Evolutionary conservation across 179 eudicot genomes (phyloP), one percentile per base, ranked within the genome.

Genomic region (Spergularia azorica): DNA sequence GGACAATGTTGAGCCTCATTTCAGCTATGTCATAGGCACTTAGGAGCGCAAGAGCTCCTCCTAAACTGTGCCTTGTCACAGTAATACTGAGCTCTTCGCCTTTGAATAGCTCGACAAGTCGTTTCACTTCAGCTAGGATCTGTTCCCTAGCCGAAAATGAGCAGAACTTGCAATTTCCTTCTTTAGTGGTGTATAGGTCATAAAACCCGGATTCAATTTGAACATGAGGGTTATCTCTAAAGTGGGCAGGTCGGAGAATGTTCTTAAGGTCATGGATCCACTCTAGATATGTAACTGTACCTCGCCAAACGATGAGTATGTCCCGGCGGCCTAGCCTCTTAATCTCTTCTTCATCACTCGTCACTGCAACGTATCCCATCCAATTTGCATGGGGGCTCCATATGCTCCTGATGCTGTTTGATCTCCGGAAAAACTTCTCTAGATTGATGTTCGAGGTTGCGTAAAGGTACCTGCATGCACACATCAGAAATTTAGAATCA

Each of bases 361-460:
- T 59, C 13, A 93, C 93, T 1, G 97, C 97, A 5, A 93, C 89
- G 79, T 86, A 93, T 9, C 98, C 98, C 91, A 93, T 91, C 98
- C 98, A 93, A 65, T 91, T 93, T 0, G 98, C 97, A 60, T 90
- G 90, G 21, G 82, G 91, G 81, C 95, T 93, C 98, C 98, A 93
- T 61, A 90, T 82, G 63, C 86, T 82, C 61, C 84, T 52, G n/a
- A 83, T 52, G 71, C 76, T 91, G 17, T 89, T 84, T 46, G 95
- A 88, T 54, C 83, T 90, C 72, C 85, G 88, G 70, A 93, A 91
- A 79, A 91, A 91, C 71, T 90, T 91, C 13, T 95, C 94, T 57
- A 93, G 77, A 81, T 91, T 85, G 59, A 93, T 90, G 85, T 89
- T 91, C 26, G 97, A 91, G 21, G 98, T 93, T 21, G 95, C 98